These are phyloP conservation scores for Eimeria mitis DNA, from an alignment of 169 alveolate species.

Conservation along the genomic window DNA sequence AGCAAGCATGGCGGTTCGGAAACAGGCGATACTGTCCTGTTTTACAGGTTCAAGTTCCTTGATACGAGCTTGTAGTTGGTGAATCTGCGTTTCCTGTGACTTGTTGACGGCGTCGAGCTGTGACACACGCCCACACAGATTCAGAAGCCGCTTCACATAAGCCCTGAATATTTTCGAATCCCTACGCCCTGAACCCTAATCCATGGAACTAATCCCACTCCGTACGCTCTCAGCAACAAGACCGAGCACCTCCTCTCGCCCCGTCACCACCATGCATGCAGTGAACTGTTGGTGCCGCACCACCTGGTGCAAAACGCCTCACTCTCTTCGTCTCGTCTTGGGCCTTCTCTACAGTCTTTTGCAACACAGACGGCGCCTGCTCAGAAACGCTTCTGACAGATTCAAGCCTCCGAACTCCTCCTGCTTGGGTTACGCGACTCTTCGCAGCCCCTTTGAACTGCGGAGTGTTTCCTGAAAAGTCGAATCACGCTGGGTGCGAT, in stretches of 20 bases:
- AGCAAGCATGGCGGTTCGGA: neutral
- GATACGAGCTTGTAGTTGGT: constrained; percentile 46
- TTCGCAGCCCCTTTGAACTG: constrained; percentile 52
- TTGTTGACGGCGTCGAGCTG: constrained; percentile 66
- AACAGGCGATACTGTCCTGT: neutral
- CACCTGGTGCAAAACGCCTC: neutral
- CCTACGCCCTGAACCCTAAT: neutral
- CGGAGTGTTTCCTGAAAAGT: constrained; percentile 36
- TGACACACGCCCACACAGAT: neutral
- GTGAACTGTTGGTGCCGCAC: neutral
- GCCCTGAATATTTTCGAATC: neutral
- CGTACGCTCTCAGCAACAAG: neutral
- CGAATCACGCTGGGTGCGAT: neutral
- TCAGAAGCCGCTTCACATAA: neutral
- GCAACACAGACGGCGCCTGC: constrained; percentile 67
- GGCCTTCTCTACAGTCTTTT: constrained; percentile 67
- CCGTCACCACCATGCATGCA: neutral
- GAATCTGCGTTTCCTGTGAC: constrained; percentile 60
- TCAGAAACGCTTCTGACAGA: constrained; percentile 31
- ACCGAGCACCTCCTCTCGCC: neutral
- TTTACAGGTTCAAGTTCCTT: constrained; percentile 50
- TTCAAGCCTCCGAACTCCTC: constrained; percentile 46
- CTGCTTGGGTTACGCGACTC: constrained; percentile 27
- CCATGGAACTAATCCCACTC: neutral
- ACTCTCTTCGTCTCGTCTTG: constrained; percentile 61